Evolutionary conservation across 2,329 filamentous ascomycete species (phyloP), one percentile per base, ranked within the genome.

Genomic region (Albifimbria verrucaria): DNA sequence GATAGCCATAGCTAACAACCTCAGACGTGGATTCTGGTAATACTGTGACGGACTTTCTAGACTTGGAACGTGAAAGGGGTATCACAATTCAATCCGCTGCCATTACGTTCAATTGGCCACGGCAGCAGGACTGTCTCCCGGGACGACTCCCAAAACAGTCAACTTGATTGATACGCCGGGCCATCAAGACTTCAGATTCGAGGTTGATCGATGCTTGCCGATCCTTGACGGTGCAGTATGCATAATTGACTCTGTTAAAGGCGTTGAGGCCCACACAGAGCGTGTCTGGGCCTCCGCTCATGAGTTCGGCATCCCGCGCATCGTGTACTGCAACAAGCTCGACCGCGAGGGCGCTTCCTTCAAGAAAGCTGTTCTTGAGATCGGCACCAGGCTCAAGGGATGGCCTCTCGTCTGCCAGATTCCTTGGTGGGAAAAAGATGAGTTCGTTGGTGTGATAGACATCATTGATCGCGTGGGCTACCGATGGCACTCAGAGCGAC

Each of bases 11-110:
- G 51, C 56, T 52, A 48, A 57, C 26, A 15, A 24, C 26, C 17
- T 20, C 18, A 84, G 92, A 97, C 70, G 94, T 99, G 58, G 93
- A 97, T 64, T 89, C 96, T 71, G 94, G 94, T 36, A 96, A 95
- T 58, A 97, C 94, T 4, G 92, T 97, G 7, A 99, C 94, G 3
- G 94, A 99, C 72, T 99, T 97, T 62, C 81, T 99, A 7, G 93
- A 94, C 7, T 87, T 96, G 58, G 94, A 99, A 70, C 82, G 93
- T 64, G 87, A 92, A 60, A 82, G 94, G 59, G 94, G 94, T 25
- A 97, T 99, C 67, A 99, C 94, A 4, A 97, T 99, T 56, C 94
- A 97, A 68, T 97, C 93, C 2, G 94, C 94, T 11, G 93, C 94
- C 46, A 95, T 97, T 59, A 96, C 92, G 2, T 96, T 97, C 69